Conservation (phyloP, 495 filamentous ascomycete genomes). For the Paragyromitra xinjiangensis region DNA sequence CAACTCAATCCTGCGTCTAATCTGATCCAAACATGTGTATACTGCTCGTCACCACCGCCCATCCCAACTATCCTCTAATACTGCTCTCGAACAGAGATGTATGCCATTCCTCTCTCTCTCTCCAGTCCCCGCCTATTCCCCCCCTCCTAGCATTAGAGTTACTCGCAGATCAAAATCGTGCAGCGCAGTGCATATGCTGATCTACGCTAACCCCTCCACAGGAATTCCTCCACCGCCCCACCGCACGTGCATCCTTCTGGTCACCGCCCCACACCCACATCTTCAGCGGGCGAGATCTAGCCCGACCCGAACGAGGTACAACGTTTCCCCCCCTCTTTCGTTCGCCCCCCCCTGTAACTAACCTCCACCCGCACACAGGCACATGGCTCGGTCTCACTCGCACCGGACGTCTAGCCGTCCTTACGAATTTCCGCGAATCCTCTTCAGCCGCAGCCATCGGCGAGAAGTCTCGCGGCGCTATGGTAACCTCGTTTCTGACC, state of each 20-base stretch:
- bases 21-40: constrained; percentile 78
- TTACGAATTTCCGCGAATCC: constrained; percentile 94
- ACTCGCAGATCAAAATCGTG: constrained; percentile 9
- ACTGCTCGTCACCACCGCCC: constrained; percentile 84
- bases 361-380: constrained; percentile 62
- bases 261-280: constrained; percentile 67
- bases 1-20: constrained; percentile 43
- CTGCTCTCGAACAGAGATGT: constrained; percentile 93
- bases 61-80: constrained; percentile 89
- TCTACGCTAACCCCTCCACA: constrained; percentile 58
- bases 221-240: constrained; percentile 91
- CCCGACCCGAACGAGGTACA: constrained; percentile 63
- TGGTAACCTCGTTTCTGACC: constrained; percentile 88
- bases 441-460: constrained; percentile 52
- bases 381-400: constrained; percentile 95
- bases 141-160: constrained; percentile 33
- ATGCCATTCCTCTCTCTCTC: constrained; percentile 44
- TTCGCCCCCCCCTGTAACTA: constrained; percentile 12
- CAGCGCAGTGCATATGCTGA: constrained; percentile 28
- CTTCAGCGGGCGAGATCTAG: constrained; percentile 74
- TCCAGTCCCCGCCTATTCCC: neutral
- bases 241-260: constrained; percentile 86
- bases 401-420: constrained; percentile 82
- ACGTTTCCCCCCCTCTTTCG: constrained; percentile 53
- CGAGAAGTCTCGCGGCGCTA: constrained; percentile 68